Evolutionary conservation across 2,329 filamentous ascomycete species (phyloP).

Genomic region (Nannizziopsis arthrosporioides): DNA sequence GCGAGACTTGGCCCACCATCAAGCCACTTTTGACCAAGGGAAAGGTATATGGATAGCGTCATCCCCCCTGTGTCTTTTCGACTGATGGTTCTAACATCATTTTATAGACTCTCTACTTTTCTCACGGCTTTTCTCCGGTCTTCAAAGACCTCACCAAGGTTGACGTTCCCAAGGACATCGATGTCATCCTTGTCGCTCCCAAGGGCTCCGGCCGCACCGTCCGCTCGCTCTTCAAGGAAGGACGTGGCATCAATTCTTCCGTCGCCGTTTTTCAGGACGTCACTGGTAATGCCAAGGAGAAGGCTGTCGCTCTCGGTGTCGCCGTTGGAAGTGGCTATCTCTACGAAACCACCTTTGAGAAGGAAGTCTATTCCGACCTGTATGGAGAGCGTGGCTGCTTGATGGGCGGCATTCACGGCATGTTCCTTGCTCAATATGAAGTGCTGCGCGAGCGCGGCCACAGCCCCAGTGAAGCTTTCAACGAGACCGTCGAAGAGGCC

Average conservation of each 20-base stretch:
- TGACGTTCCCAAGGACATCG: slow-evolving; percentile 86
- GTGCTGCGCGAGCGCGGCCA: slow-evolving; percentile 98
- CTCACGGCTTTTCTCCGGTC: slow-evolving; percentile 98
- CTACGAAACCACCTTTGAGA: slow-evolving; percentile 99
- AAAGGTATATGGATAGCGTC: slow-evolving; percentile 54
- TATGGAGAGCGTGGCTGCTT: slow-evolving; percentile 99
- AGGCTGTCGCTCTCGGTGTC: slow-evolving; percentile 90
- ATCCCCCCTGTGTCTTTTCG: background rate
- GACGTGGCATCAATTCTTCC: slow-evolving; percentile 98
- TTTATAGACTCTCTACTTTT: slow-evolving; percentile 92
- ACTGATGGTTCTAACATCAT: slow-evolving; percentile 13
- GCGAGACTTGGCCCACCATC: slow-evolving; percentile 95
- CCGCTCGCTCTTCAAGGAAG: slow-evolving; percentile 96
- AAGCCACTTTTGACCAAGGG: slow-evolving; percentile 98
- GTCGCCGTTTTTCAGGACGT: slow-evolving; percentile 98
- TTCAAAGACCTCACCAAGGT: slow-evolving; percentile 99
- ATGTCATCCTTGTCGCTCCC: slow-evolving; percentile 98
- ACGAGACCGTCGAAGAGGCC: slow-evolving; percentile 99
- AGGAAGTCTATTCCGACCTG: slow-evolving; percentile 99
- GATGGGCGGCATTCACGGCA: slow-evolving; percentile 99
- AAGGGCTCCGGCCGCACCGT: slow-evolving; percentile 99
- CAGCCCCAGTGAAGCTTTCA: slow-evolving; percentile 96
- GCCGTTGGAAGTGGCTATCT: slow-evolving; percentile 96
- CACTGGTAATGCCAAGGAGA: slow-evolving; percentile 95
- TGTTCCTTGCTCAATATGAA: slow-evolving; percentile 99